Conservation (phyloP, 2,329 filamentous ascomycete genomes). For the Elsinoe batatas region DNA sequence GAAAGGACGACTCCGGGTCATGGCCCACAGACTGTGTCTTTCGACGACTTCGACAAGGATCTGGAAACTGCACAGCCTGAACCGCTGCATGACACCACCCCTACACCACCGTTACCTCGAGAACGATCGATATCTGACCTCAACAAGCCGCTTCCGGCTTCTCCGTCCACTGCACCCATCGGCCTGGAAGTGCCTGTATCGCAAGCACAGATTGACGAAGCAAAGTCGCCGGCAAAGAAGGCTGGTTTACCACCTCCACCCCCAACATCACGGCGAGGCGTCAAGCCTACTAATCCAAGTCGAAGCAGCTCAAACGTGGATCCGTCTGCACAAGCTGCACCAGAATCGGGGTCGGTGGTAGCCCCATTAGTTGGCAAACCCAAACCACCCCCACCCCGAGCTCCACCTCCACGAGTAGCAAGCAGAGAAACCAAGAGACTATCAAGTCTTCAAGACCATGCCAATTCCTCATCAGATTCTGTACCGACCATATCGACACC, state of each 20-base stretch:
- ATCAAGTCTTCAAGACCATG: background rate
- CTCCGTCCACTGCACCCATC: background rate
- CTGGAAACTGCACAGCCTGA: constrained; percentile 12
- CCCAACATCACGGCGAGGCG: background rate
- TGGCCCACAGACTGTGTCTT: constrained; percentile 30
- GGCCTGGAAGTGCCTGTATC: background rate
- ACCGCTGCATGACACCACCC: background rate
- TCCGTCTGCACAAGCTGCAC: background rate
- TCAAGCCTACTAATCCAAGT: background rate
- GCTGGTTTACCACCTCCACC: background rate
- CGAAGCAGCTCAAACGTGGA: constrained; percentile 10
- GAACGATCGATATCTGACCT: background rate
- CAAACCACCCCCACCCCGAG: constrained; percentile 9
- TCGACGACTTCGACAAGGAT: constrained; percentile 24
- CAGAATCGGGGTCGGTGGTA: background rate
- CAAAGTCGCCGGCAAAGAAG: background rate
- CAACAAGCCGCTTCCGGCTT: background rate
- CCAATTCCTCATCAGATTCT: background rate
- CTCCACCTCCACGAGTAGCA: background rate
- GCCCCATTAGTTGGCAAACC: background rate
- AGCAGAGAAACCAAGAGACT: background rate
- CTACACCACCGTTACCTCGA: background rate
- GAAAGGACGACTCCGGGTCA: constrained; percentile 9
- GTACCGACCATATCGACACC: background rate
- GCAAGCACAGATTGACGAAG: background rate